Base-by-base conservation (phyloP, 2,329 filamentous ascomycete species). In the Simplicillium aogashimaense region DNA sequence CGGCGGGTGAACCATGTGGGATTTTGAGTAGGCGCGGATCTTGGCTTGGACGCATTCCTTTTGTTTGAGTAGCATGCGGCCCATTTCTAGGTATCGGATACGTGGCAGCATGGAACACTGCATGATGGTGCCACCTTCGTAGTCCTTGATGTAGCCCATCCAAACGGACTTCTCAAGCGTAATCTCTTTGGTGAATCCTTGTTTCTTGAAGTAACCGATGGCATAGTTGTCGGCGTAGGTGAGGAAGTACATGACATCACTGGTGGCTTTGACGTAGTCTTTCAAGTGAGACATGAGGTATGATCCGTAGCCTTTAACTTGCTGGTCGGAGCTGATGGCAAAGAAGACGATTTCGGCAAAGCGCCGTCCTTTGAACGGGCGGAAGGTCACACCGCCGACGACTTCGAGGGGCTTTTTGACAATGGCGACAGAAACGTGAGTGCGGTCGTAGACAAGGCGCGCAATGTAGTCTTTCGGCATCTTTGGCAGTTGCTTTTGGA, bases 101-200 rank as follows among this genome's bases (percentile, higher is more conserved):
- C 84, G 85, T 7, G 90, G 90, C 15, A 98, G 74, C 92, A 98
- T 97, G 39, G 84, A 87, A 56, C 92, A 98, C 65, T 98, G 92
- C 92, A 98, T 98, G 45, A 98, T 94, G 0, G 92, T 98, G 43
- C 92, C 92, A 43, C 92, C 92, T 63, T 98, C 92, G 60, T 98
- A 98, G 59, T 98, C 92, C 59, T 98, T 98, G 68, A 98, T 98
- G 54, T 97, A 98, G 3, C 92, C 92, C 92, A 97, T 97, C 92
- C 92, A 98, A 3, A 87, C 81, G 3, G 82, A 80, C 53, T 81
- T 84, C 43, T 92, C 85, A 1, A 98, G 76, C 0, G 89, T 95
- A 47, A 98, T 97, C 53, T 98, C 90, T 59, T 98, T 98, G 2
- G 92, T 97, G 56, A 98, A 98, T 0, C 92, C 92, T 59, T 98